These are phyloP conservation scores for Leptographium radiaticola DNA, from an alignment of 2,329 filamentous ascomycete species.

Conservation along the genomic window DNA sequence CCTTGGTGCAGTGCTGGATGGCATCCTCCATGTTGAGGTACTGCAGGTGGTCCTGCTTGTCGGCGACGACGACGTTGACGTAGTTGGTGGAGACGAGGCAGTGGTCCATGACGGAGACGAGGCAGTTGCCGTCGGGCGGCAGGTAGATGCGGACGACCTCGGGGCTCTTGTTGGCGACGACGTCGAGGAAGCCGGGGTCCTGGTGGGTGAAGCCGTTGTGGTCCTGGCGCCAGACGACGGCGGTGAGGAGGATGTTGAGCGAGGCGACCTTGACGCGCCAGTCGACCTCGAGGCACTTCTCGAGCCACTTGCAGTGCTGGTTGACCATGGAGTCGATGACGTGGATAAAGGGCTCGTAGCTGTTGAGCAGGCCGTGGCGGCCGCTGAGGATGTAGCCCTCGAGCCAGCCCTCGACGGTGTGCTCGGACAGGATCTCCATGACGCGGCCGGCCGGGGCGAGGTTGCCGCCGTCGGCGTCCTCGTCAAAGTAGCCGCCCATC, in stretches of 20 bases:
- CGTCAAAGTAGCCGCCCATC: slow-evolving; percentile 66
- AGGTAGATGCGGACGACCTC: slow-evolving; percentile 73
- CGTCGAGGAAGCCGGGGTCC: slow-evolving; percentile 60
- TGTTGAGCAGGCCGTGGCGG: slow-evolving; percentile 64
- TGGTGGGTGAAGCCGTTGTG: slow-evolving; percentile 79
- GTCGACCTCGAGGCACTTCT: slow-evolving; percentile 67
- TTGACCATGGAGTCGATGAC: slow-evolving; percentile 80
- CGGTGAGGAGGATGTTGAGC: slow-evolving; percentile 67
- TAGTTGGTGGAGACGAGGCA: slow-evolving; percentile 63
- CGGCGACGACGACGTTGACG: slow-evolving; percentile 68
- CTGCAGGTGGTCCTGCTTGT: slow-evolving; percentile 69
- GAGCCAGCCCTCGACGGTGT: slow-evolving; percentile 68
- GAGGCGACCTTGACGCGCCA: slow-evolving; percentile 64
- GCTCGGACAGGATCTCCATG: slow-evolving; percentile 77
- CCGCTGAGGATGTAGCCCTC: slow-evolving; percentile 68
- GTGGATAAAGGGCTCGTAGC: slow-evolving; percentile 73
- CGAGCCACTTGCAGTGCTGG: slow-evolving; percentile 73
- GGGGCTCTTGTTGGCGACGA: slow-evolving; percentile 67
- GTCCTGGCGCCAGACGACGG: slow-evolving; percentile 70
- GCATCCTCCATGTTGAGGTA: slow-evolving; percentile 63
- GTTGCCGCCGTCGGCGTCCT: slow-evolving; percentile 64
- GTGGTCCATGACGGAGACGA: slow-evolving; percentile 65
- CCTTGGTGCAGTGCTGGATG: slow-evolving; percentile 64
- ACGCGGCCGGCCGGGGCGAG: slow-evolving; percentile 55
- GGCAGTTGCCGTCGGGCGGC: slow-evolving; percentile 65